These are phyloP conservation scores for Phytophthora meadii DNA, from an alignment of 352 stramenopile species.

Conservation along the genomic window DNA sequence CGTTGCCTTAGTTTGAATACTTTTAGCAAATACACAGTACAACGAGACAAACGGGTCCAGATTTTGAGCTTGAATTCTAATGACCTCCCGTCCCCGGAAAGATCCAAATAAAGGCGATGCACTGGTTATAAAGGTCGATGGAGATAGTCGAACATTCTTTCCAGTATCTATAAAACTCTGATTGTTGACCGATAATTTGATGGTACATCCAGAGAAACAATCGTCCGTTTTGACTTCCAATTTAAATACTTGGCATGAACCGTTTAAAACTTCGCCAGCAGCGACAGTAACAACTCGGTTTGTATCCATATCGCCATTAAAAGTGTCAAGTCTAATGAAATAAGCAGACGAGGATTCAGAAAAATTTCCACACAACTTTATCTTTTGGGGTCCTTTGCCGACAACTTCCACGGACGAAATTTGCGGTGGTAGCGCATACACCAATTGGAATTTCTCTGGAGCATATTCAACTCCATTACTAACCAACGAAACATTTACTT, in stretches of 20 bases:
- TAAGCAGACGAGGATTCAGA: constrained; percentile 5
- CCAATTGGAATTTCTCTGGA: constrained; percentile 38
- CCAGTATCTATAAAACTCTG: constrained; percentile 38
- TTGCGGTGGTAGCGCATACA: constrained; percentile 34
- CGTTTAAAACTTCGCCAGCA: constrained; percentile 18
- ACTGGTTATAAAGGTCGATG: constrained; percentile 13
- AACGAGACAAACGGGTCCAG: constrained; percentile 20
- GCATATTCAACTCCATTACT: constrained; percentile 21
- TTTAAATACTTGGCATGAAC: constrained; percentile 31
- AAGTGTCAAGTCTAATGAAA: constrained; percentile 29
- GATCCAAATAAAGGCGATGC: constrained; percentile 37
- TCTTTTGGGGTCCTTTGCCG: constrained; percentile 7
- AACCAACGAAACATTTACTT: constrained; percentile 42
- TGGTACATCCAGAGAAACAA: constrained; percentile 33
- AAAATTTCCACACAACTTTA: constrained; percentile 28
- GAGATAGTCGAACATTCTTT: constrained; percentile 27
- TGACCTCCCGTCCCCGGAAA: constrained; percentile 34
- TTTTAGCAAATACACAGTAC: constrained; percentile 44
- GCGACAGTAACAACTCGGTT: background rate
- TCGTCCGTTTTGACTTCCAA: background rate
- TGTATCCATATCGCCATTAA: constrained; percentile 3
- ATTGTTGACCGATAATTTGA: constrained; percentile 56
- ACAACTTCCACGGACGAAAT: constrained; percentile 33
- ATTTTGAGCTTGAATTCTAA: constrained; percentile 34
- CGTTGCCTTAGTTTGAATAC: background rate